phyloP scores from a whole-genome alignment of 2,329 filamentous ascomycete genomes.

The Zymoseptoria tritici region DNA sequence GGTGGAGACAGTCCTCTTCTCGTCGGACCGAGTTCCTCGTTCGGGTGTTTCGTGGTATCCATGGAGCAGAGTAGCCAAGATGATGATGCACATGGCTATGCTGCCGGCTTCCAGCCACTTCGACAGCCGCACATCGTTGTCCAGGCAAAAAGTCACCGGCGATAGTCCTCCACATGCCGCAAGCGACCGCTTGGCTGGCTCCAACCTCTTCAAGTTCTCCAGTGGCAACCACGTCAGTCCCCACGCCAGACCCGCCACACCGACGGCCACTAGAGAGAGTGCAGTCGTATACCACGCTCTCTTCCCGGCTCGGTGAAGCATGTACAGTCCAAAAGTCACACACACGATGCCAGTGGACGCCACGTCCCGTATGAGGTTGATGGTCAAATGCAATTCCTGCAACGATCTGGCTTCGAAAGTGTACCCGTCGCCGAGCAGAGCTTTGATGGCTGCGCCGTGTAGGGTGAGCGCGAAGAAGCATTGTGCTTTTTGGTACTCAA shows the following conservation, averaged over 20 bases:
- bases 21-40: not conserved
- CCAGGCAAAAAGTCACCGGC: constrained; percentile 1
- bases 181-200: not conserved
- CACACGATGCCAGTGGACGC: constrained; percentile 9
- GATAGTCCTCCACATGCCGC: constrained; percentile 4
- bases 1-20: not conserved
- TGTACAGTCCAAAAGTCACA: constrained; percentile 6
- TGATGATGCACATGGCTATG: not conserved
- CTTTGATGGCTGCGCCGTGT: constrained; percentile 7
- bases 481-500: constrained; percentile 11
- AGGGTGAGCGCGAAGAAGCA: constrained; percentile 11
- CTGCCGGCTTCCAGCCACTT: not conserved
- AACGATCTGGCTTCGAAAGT: constrained; percentile 4
- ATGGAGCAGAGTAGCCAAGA: not conserved
- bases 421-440: constrained; percentile 3
- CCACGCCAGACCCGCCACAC: constrained; percentile 1
- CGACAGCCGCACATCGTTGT: not conserved
- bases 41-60: not conserved
- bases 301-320: constrained; percentile 3
- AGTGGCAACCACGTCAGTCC: constrained; percentile 3
- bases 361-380: constrained; percentile 7
- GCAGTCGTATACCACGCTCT: constrained; percentile 5
- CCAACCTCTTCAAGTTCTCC: not conserved
- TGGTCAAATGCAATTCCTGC: constrained; percentile 4
- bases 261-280: not conserved